Percentiles rank a stretch among this genome's conserved stretches.
Evolutionary conservation across 2,329 filamentous ascomycete genomes (phyloP).

Genomic region (Ophidiomyces ophidiicola): DNA sequence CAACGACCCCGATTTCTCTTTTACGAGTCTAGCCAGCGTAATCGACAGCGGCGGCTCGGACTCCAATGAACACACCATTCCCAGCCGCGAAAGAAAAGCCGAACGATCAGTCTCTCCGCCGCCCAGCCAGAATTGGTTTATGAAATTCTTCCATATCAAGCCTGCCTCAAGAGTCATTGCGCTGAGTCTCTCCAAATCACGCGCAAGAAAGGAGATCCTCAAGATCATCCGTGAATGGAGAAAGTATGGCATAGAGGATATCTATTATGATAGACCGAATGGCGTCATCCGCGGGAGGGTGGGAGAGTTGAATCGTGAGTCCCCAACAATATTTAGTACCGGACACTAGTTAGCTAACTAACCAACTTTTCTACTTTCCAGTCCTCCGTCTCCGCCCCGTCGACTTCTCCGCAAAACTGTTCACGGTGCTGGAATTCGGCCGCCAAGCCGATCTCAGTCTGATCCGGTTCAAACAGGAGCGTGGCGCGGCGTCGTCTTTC

Average conservation of each 20-base stretch:
- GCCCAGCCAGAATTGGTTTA: constrained; percentile 69
- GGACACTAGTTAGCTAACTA: not conserved
- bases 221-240: constrained; percentile 68
- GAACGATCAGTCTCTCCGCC: constrained; percentile 22
- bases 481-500: constrained; percentile 84
- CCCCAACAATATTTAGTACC: not conserved
- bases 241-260: constrained; percentile 65
- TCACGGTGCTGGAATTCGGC: constrained; percentile 78
- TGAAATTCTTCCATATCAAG: constrained; percentile 78
- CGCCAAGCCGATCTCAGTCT: constrained; percentile 64
- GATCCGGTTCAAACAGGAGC: constrained; percentile 75
- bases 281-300: constrained; percentile 72
- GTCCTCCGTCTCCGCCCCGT: constrained; percentile 75
- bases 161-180: constrained; percentile 65
- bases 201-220: constrained; percentile 64
- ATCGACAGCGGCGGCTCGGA: constrained; percentile 6
- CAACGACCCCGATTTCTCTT: constrained; percentile 4
- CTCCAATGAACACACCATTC: constrained; percentile 11
- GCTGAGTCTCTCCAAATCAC: constrained; percentile 58
- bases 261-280: constrained; percentile 64
- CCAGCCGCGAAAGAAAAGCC: constrained; percentile 14
- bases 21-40: constrained; percentile 7
- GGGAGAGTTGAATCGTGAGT: constrained; percentile 63
- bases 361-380: constrained; percentile 24
- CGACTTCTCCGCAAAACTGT: constrained; percentile 75